These are phyloP conservation scores for Trichoderma virens DNA, from an alignment of 495 filamentous ascomycete species.

Conservation along the genomic window DNA sequence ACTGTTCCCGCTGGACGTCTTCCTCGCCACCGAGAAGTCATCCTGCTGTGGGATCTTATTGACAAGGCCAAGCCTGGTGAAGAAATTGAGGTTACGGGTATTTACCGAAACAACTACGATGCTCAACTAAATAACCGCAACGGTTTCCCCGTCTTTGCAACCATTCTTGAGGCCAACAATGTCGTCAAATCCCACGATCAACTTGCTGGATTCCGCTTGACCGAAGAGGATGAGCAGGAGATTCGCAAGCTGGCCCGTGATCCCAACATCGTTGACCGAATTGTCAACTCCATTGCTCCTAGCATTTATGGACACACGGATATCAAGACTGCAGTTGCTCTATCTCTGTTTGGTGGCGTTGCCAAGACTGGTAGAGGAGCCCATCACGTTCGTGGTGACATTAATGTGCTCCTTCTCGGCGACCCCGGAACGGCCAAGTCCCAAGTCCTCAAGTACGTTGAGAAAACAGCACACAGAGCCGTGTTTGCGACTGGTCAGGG, in stretches of 20 bases:
- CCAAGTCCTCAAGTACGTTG: slow-evolving; percentile 94
- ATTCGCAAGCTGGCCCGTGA: slow-evolving; percentile 84
- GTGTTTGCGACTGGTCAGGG: slow-evolving; percentile 98
- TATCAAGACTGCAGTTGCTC: slow-evolving; percentile 93
- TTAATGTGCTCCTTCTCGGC: slow-evolving; percentile 94
- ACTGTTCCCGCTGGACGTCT: slow-evolving; percentile 95
- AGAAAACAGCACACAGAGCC: slow-evolving; percentile 93
- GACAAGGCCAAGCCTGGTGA: slow-evolving; percentile 96
- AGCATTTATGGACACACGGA: slow-evolving; percentile 96
- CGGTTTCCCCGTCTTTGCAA: slow-evolving; percentile 97
- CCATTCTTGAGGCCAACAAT: slow-evolving; percentile 95
- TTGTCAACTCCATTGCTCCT: slow-evolving; percentile 89
- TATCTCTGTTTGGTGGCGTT: slow-evolving; percentile 93
- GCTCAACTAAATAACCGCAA: slow-evolving; percentile 98
- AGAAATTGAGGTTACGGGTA: slow-evolving; percentile 93
- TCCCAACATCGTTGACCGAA: slow-evolving; percentile 88
- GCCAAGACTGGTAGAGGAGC: slow-evolving; percentile 82
- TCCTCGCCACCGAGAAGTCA: slow-evolving; percentile 88
- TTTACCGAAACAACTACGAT: slow-evolving; percentile 98
- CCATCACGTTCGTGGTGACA: slow-evolving; percentile 89
- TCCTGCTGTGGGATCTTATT: slow-evolving; percentile 95
- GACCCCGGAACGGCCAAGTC: slow-evolving; percentile 99
- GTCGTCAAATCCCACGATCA: slow-evolving; percentile 96
- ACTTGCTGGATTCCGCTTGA: slow-evolving; percentile 92
- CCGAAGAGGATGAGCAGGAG: slow-evolving; percentile 87